Percentiles rank a stretch among this genome's conserved stretches.
Conservation (phyloP, 2,329 filamentous ascomycete genomes). For the Podosphaera xanthii region DNA sequence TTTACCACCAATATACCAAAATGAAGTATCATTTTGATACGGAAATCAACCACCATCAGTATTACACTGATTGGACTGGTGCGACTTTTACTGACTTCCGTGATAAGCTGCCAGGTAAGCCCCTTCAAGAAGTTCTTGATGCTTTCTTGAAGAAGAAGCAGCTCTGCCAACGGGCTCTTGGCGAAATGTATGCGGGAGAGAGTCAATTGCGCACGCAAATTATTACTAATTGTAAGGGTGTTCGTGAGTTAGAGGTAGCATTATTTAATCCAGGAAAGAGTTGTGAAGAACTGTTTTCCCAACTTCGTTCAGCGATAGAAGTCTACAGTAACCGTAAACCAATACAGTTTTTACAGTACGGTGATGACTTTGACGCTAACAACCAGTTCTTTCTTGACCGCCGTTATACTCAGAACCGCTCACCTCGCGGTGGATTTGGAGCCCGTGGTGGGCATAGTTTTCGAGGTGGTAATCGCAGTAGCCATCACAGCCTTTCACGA, state of each 20-base stretch:
- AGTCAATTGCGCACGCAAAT: not conserved
- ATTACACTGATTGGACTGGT: not conserved
- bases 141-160: too few relatives aligned
- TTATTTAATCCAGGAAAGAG: too few relatives aligned
- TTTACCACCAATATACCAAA: not conserved
- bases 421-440: not conserved
- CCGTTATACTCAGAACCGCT: not conserved
- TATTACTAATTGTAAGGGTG: not conserved
- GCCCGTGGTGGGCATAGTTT: not conserved
- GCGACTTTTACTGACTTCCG: not conserved
- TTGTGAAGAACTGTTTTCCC: too few relatives aligned
- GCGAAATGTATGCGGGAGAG: not conserved
- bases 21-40: not conserved
- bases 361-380: not conserved
- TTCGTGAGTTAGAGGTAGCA: too few relatives aligned
- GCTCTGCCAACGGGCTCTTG: too few relatives aligned
- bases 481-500: not conserved
- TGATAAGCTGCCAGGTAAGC: not conserved
- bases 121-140: not conserved
- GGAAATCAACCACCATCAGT: not conserved
- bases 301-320: not conserved
- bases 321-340: not conserved
- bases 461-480: not conserved
- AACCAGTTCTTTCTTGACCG: not conserved
- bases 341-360: not conserved